phyloP scores from a whole-genome alignment of 2,329 filamentous ascomycete species.

The Penicillium decumbens region DNA sequence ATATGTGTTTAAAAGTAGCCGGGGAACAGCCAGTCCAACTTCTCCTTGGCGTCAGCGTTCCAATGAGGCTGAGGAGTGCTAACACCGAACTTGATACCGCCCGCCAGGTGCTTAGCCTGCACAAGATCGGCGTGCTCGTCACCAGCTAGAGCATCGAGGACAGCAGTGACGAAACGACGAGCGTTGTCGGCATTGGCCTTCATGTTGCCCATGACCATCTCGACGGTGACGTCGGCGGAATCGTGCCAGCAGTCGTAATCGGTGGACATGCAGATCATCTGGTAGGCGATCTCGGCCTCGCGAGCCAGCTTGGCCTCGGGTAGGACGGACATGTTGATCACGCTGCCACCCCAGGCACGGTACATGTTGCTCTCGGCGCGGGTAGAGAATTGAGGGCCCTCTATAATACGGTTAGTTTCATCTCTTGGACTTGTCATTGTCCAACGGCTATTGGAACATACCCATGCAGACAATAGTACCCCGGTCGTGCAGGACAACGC shows the following conservation, averaged over 20 bases:
- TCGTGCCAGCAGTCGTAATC: slow-evolving; percentile 99
- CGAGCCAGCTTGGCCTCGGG: slow-evolving; percentile 94
- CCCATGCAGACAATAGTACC: slow-evolving; percentile 91
- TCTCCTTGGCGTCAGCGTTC: slow-evolving; percentile 68
- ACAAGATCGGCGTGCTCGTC: slow-evolving; percentile 72
- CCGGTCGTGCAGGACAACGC: slow-evolving; percentile 74
- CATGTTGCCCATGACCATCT: slow-evolving; percentile 98
- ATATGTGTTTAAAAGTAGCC: slow-evolving; percentile 55
- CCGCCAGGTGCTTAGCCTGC: slow-evolving; percentile 73
- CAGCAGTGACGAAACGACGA: slow-evolving; percentile 74
- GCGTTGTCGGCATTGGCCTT: slow-evolving; percentile 87
- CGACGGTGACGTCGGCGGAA: slow-evolving; percentile 76
- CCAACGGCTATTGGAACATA: slow-evolving; percentile 40
- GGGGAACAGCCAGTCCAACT: slow-evolving; percentile 81
- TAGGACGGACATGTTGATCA: slow-evolving; percentile 97
- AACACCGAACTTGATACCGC: slow-evolving; percentile 70
- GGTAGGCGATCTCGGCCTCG: slow-evolving; percentile 93
- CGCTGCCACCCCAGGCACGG: slow-evolving; percentile 83
- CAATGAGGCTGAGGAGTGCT: slow-evolving; percentile 78
- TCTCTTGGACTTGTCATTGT: neutral
- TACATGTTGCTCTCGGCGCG: slow-evolving; percentile 95
- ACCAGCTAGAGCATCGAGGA: slow-evolving; percentile 78
- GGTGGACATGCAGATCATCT: slow-evolving; percentile 99
- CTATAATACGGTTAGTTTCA: slow-evolving; percentile 41
- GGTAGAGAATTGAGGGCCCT: slow-evolving; percentile 97